Conservation (phyloP, 768 basidiomycete genomes). For the Crepidotus variabilis region DNA sequence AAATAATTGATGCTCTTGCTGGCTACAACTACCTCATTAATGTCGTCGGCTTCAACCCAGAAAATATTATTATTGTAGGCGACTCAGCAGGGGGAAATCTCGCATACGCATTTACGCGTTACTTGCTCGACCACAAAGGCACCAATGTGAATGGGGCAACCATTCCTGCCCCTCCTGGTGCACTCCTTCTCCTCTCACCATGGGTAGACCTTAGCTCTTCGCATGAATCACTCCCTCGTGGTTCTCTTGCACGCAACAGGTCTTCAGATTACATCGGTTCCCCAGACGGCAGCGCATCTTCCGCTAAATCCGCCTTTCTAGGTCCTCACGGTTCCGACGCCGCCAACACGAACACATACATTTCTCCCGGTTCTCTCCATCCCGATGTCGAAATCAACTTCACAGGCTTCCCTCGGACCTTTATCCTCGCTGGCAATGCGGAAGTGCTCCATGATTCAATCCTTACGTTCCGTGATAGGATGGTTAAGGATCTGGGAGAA, state of each 20-base stretch:
- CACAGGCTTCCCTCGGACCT: slow-evolving; percentile 56
- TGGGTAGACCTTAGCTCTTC: slow-evolving; percentile 48
- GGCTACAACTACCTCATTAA: slow-evolving; percentile 71
- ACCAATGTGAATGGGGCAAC: slow-evolving; percentile 16
- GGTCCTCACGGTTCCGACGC: slow-evolving; percentile 45
- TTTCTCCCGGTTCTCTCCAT: slow-evolving; percentile 54
- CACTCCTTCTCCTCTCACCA: slow-evolving; percentile 52
- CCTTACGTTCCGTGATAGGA: slow-evolving; percentile 38
- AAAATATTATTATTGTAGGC: slow-evolving; percentile 62
- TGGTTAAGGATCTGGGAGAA: slow-evolving; percentile 49
- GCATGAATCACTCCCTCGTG: slow-evolving; percentile 29
- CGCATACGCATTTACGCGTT: slow-evolving; percentile 57
- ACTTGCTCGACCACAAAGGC: slow-evolving; percentile 48
- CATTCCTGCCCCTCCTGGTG: slow-evolving; percentile 42
- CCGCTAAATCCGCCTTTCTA: slow-evolving; percentile 38
- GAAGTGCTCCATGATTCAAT: slow-evolving; percentile 57
- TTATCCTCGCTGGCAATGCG: slow-evolving; percentile 53
- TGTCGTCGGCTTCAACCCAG: slow-evolving; percentile 49
- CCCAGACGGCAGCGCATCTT: slow-evolving; percentile 17
- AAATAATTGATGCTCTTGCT: slow-evolving; percentile 69
- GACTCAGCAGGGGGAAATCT: slow-evolving; percentile 82
- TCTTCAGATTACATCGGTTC: slow-evolving; percentile 35
- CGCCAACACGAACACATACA: slow-evolving; percentile 46
- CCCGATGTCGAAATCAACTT: slow-evolving; percentile 37
- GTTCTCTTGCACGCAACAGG: slow-evolving; percentile 30